Conservation (phyloP, 371 early-diverging fungal species). For the Mucor mucedo region DNA sequence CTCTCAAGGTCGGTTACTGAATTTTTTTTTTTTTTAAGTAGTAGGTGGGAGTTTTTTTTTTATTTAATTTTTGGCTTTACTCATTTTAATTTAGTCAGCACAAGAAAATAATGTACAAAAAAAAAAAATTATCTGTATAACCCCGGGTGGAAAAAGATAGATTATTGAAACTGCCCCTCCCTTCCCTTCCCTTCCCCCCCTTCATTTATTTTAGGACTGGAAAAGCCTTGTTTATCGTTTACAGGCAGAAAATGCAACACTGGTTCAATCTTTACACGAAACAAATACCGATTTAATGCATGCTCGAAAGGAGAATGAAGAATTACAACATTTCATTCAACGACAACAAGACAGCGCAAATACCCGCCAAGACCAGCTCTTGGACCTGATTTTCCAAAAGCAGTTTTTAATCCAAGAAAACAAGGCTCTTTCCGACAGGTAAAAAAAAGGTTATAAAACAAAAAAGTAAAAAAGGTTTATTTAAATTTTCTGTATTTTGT, state of each 20-base stretch:
- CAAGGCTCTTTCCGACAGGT: slow-evolving; percentile 22
- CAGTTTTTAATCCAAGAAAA: slow-evolving; percentile 22
- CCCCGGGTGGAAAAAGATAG: too few relatives aligned
- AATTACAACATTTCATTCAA: slow-evolving; percentile 25
- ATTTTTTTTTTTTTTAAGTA: too few relatives aligned
- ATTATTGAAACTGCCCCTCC: too few relatives aligned
- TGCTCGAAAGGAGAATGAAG: slow-evolving; percentile 25
- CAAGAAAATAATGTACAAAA: neutral
- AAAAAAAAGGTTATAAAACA: too few relatives aligned
- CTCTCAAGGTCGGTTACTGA: slow-evolving; percentile 14
- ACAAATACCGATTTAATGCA: slow-evolving; percentile 18
- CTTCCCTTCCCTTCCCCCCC: too few relatives aligned
- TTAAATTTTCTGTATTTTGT: neutral
- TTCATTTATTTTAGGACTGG: slow-evolving; percentile 14
- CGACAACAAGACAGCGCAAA: slow-evolving; percentile 23
- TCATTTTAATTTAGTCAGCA: slow-evolving; percentile 21
- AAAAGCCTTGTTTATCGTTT: slow-evolving; percentile 15
- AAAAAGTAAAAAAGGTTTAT: neutral
- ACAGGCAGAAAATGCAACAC: slow-evolving; percentile 24
- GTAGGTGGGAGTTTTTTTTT: neutral
- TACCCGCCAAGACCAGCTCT: neutral
- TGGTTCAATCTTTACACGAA: slow-evolving; percentile 23
- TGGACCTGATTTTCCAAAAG: slow-evolving; percentile 28
- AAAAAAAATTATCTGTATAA: neutral
- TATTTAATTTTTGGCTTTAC: neutral